A percentile compares a stretch with the other conserved stretches of the same genome.
Conservation (phyloP, 139 green algal species). For the Prasinococcaceae sp. region DNA sequence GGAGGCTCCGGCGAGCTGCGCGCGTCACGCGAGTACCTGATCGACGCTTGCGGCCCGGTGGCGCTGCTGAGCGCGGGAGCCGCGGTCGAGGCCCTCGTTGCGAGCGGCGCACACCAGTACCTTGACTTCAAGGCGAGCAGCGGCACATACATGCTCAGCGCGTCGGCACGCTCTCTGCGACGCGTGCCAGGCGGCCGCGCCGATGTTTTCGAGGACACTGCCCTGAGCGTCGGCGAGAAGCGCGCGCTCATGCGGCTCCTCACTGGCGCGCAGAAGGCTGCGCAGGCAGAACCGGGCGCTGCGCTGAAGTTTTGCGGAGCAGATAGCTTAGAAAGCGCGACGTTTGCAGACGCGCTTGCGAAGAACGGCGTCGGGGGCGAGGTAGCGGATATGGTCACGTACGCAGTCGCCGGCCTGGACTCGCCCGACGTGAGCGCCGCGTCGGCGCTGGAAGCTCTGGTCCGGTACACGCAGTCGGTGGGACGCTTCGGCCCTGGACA, state of each 20-base stretch:
- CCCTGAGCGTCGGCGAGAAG: constrained; percentile 45
- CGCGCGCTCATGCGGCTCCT: constrained; percentile 56
- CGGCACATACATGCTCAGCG: constrained; percentile 29
- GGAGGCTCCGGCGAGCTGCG: not conserved
- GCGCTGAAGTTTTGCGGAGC: not conserved
- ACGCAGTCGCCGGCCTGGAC: not conserved
- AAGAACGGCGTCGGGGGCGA: not conserved
- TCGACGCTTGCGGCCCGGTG: constrained; percentile 44
- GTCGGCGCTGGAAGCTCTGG: not conserved
- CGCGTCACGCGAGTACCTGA: not conserved
- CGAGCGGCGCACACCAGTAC: constrained; percentile 52
- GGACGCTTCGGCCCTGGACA: constrained; percentile 6
- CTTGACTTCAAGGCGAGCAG: constrained; percentile 36
- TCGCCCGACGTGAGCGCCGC: not conserved
- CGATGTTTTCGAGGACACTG: constrained; percentile 57
- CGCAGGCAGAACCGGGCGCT: not conserved
- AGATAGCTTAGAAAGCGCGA: not conserved
- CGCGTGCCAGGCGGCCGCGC: constrained; percentile 40
- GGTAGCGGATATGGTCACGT: constrained; percentile 2
- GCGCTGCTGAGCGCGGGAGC: constrained; percentile 45
- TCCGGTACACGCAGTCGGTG: not conserved
- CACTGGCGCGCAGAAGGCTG: constrained; percentile 19
- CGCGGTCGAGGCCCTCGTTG: constrained; percentile 49
- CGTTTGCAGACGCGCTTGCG: not conserved
- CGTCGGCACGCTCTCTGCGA: constrained; percentile 4